phyloP scores from a whole-genome alignment of 2,329 filamentous ascomycete species.

The Pyrenophora graminea region DNA sequence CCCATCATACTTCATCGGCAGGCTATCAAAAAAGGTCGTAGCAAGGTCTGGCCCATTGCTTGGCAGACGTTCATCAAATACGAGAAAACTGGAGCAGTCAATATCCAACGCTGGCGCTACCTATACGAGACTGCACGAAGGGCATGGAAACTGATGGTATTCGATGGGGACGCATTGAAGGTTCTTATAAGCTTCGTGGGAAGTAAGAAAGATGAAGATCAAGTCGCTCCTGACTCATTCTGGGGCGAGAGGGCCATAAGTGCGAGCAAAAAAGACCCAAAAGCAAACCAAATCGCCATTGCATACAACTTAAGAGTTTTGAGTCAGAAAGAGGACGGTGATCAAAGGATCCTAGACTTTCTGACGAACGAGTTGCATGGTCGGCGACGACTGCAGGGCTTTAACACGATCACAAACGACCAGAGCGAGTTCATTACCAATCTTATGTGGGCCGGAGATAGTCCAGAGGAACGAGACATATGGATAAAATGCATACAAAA shows the following conservation, averaged over 20 bases:
- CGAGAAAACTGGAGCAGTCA: neutral
- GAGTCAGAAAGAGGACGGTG: neutral
- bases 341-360: neutral
- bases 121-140: constrained; percentile 23
- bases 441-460: neutral
- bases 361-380: constrained; percentile 1
- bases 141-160: constrained; percentile 23
- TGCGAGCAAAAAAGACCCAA: neutral
- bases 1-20: constrained; percentile 4
- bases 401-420: neutral
- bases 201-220: neutral
- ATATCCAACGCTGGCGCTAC: constrained; percentile 20
- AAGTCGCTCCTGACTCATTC: neutral
- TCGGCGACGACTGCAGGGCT: neutral
- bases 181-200: neutral
- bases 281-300: constrained; percentile 6
- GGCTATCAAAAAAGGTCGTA: neutral
- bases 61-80: neutral
- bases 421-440: neutral
- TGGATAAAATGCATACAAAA: too few species aligned
- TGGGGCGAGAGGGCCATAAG: neutral
- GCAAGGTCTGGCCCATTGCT: neutral
- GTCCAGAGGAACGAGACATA: neutral
- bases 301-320: constrained; percentile 2
- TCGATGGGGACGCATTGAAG: constrained; percentile 6